These are phyloP conservation scores for Pythium dissimile DNA, from an alignment of 352 stramenopile species.

Conservation along the genomic window DNA sequence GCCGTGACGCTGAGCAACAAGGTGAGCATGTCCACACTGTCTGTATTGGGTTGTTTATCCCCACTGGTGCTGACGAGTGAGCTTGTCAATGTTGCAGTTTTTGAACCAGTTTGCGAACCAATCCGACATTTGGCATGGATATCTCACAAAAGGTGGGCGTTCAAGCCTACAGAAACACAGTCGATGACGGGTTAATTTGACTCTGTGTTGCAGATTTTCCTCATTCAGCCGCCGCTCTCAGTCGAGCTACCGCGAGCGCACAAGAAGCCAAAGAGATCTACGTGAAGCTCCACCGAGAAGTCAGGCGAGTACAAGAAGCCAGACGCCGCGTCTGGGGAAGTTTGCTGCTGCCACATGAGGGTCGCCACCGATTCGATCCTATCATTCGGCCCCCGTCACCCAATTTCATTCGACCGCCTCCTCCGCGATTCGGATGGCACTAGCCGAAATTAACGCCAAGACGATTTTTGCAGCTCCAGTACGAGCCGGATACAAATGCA, in stretches of 20 bases:
- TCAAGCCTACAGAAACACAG: neutral
- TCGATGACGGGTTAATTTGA: neutral
- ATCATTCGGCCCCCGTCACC: neutral
- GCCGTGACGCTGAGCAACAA: slow-evolving; percentile 21
- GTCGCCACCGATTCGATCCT: neutral
- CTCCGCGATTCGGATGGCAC: neutral
- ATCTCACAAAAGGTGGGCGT: slow-evolving; percentile 6
- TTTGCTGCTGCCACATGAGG: neutral
- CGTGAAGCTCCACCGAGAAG: neutral
- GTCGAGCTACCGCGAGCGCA: neutral
- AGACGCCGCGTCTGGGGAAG: neutral
- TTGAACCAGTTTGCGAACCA: slow-evolving; percentile 17
- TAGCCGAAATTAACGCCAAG: neutral
- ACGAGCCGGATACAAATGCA: too few relatives aligned
- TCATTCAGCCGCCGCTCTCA: neutral
- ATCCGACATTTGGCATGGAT: slow-evolving; percentile 15
- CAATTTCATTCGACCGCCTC: neutral
- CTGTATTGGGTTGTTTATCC: neutral
- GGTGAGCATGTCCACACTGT: neutral
- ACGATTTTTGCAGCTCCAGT: neutral
- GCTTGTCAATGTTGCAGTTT: slow-evolving; percentile 6
- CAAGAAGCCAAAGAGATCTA: slow-evolving; percentile 1
- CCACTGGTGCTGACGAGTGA: neutral
- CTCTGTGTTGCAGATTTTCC: slow-evolving; percentile 6
- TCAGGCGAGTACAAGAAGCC: neutral